Base-by-base conservation (phyloP, 2,329 filamentous ascomycete genomes). In the Penicillium sp. region DNA sequence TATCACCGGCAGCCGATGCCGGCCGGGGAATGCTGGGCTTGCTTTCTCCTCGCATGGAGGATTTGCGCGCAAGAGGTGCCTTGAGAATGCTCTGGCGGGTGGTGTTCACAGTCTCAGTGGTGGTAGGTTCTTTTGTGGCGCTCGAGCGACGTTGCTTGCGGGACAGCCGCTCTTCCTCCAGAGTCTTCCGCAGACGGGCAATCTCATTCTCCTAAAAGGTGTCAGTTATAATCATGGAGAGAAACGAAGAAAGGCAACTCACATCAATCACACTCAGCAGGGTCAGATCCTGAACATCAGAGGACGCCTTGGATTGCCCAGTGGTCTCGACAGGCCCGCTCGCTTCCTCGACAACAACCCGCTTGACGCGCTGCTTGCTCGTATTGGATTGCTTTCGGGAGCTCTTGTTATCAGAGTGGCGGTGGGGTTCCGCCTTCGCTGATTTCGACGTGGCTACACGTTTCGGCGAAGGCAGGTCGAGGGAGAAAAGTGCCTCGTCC, bases 251-350 rank as follows among this genome's bases (percentile, higher is more conserved):
- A n/a, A n/a, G 17, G 11, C 11, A 27, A 59, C 63, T 58, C 36
- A 68, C 68, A 53, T 78, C 72, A 43, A 79, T 69, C 43, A 73
- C 71, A 58, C 75, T 81, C 34, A 82, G 54, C 43, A 77, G 64
- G 1, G 78, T 81, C 32, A 78, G 48, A 38, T 77, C 69, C 20
- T 61, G 54, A 4, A 55, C 57, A 7, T 50, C 48, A 20, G 54
- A 57, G 6, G 57, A 56, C 18, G 47, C 56, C 34, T 50, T 58
- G 10, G 53, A 57, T 27, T 60, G 55, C 33, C 58, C 53, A 9
- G 61, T 60, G 5, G 51, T 47, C 4, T 64, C 62, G 2, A 63
- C 37, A n/a, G 57, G 57, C 16, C 59, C 59, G 7, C 50, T 63
- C 18, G 56, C 48, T 14, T 64, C 62, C 33, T 67, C 65, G 21